A percentile compares a stretch with the other conserved stretches of the same genome.
Evolutionary conservation across 192 early-diverging fungal genomes (phyloP).

Genomic region (Linnemannia exigua): DNA sequence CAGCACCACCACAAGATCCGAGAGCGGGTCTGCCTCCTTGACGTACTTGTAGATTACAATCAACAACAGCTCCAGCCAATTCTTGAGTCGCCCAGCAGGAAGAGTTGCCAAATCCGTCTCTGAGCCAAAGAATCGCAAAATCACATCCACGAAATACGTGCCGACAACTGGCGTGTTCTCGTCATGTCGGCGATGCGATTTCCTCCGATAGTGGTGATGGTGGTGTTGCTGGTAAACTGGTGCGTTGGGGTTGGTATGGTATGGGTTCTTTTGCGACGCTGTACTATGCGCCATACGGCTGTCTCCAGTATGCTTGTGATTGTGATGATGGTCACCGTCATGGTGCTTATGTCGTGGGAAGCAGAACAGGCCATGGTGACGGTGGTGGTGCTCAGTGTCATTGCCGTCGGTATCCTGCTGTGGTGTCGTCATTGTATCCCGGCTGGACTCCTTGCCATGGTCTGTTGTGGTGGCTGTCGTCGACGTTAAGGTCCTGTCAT

Average conservation of each 20-base stretch:
- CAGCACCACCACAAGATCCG: conserved; percentile 41
- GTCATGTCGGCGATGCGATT: conserved; percentile 26
- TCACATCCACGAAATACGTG: conserved; percentile 66
- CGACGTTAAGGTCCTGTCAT: conserved; percentile 24
- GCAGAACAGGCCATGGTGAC: conserved; percentile 15
- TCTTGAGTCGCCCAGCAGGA: conserved; percentile 62
- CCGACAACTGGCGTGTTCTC: conserved; percentile 55
- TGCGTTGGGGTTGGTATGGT: not conserved
- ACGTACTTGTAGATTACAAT: conserved; percentile 71
- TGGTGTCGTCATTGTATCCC: not conserved
- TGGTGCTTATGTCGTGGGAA: conserved; percentile 25
- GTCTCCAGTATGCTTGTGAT: conserved; percentile 3
- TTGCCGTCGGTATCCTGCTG: not conserved
- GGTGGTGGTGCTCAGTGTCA: conserved; percentile 6
- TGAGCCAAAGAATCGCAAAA: conserved; percentile 67
- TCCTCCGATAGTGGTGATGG: conserved; percentile 45
- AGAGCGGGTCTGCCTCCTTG: conserved; percentile 40
- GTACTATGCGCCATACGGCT: not conserved
- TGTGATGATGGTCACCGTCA: conserved; percentile 11
- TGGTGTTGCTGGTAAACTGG: conserved; percentile 44
- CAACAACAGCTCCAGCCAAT: conserved; percentile 68
- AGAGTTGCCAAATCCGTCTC: conserved; percentile 61
- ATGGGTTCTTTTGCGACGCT: conserved; percentile 9
- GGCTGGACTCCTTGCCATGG: conserved; percentile 6
- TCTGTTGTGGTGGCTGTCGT: conserved; percentile 17